phyloP scores from a whole-genome alignment of 306 rosid species.

The Albizia julibrissin region DNA sequence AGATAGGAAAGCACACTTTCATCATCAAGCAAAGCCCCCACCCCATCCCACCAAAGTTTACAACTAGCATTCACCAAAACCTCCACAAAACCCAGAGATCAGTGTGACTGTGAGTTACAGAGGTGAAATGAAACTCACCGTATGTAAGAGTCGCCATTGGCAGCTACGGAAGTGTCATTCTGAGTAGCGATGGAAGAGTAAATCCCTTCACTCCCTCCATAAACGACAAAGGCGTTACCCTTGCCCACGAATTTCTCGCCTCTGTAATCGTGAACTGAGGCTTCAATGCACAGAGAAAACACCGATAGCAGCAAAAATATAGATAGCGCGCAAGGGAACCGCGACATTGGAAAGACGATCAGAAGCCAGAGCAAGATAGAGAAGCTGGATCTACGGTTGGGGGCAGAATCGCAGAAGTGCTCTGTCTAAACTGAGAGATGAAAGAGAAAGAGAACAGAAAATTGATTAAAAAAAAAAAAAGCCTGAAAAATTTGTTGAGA shows the following conservation, averaged over 20 bases:
- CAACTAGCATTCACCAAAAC: not conserved
- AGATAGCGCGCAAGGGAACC: conserved; percentile 24
- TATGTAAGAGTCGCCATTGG: conserved; percentile 64
- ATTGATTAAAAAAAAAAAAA: not conserved
- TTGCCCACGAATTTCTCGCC: conserved; percentile 57
- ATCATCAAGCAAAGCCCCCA: not conserved
- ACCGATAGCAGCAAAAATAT: conserved; percentile 40
- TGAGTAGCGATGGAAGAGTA: conserved; percentile 58
- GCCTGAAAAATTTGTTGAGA: not conserved
- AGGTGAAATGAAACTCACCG: conserved; percentile 47
- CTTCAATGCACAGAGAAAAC: conserved; percentile 45
- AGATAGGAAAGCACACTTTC: not conserved
- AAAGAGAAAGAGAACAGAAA: not conserved
- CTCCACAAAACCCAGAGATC: conserved; percentile 2
- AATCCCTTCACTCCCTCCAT: conserved; percentile 98
- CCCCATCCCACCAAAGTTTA: not conserved
- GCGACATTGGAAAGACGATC: conserved; percentile 39
- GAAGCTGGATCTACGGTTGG: conserved; percentile 43
- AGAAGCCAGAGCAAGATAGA: conserved; percentile 26
- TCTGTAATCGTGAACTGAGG: conserved; percentile 81
- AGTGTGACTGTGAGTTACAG: not conserved
- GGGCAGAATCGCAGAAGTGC: not conserved
- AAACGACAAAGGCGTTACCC: conserved; percentile 91
- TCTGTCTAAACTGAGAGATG: conserved; percentile 6
- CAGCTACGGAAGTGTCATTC: conserved; percentile 39